Evolutionary conservation across 345 rosid genomes (phyloP).

Genomic region (Heritiera fomes): DNA sequence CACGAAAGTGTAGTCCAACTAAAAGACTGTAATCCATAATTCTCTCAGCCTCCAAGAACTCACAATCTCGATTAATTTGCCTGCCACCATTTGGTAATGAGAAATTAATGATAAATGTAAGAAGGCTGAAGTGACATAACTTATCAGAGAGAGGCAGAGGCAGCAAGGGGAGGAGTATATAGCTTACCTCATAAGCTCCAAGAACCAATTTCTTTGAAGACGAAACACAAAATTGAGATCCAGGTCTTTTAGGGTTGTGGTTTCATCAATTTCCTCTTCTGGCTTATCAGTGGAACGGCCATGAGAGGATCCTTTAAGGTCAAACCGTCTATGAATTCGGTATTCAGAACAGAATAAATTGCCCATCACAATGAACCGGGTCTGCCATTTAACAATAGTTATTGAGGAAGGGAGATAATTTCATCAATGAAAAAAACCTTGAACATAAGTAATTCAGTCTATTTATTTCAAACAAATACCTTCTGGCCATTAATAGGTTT

Average conservation of each 20-base stretch:
- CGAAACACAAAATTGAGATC: constrained; percentile 89
- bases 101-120: not conserved
- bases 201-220: constrained; percentile 79
- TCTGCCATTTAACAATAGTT: constrained; percentile 46
- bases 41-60: constrained; percentile 86
- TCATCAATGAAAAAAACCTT: not conserved
- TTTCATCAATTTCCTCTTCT: constrained; percentile 90
- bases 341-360: constrained; percentile 93
- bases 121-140: not conserved
- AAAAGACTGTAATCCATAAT: constrained; percentile 96
- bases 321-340: constrained; percentile 86
- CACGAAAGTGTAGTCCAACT: constrained; percentile 92
- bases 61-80: constrained; percentile 85
- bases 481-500: constrained; percentile 91
- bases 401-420: constrained; percentile 24
- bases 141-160: not conserved
- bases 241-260: constrained; percentile 91
- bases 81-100: constrained; percentile 32
- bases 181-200: constrained; percentile 72
- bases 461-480: constrained; percentile 42
- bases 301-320: constrained; percentile 94
- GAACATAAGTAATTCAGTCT: not conserved
- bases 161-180: not conserved
- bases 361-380: constrained; percentile 95
- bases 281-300: constrained; percentile 87